These are phyloP conservation scores for Papiliotrema nemorosa DNA, from an alignment of 1,284 basidiomycete genomes.

Conservation along the genomic window DNA sequence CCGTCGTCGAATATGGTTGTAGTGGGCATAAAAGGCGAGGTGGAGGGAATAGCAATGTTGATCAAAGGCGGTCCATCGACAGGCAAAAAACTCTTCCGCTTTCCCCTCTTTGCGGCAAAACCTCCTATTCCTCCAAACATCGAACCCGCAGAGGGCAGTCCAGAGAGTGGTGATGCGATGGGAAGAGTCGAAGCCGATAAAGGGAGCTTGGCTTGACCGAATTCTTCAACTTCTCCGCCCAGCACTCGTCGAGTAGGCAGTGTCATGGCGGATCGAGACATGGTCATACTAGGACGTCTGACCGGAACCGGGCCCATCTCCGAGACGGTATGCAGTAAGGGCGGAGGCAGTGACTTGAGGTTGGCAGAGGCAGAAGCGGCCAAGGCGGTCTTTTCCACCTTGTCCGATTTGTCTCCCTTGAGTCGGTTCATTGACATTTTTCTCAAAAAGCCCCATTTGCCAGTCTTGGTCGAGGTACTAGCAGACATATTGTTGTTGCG, in stretches of 20 bases:
- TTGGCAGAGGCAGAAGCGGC: constrained; percentile 35
- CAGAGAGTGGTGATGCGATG: not conserved
- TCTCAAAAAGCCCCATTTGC: constrained; percentile 87
- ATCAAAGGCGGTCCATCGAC: constrained; percentile 58
- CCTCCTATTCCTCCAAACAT: constrained; percentile 8
- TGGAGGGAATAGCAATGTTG: constrained; percentile 56
- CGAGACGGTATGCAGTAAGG: constrained; percentile 28
- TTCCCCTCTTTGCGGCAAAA: constrained; percentile 38
- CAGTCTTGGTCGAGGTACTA: constrained; percentile 51
- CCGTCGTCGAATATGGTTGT: constrained; percentile 13
- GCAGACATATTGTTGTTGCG: constrained; percentile 9
- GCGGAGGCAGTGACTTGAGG: constrained; percentile 28
- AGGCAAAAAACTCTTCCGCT: constrained; percentile 79
- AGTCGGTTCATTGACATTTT: constrained; percentile 93
- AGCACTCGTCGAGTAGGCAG: constrained; percentile 18
- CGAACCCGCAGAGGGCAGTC: constrained; percentile 12
- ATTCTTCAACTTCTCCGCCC: constrained; percentile 18
- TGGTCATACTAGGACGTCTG: constrained; percentile 22
- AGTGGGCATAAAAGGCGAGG: constrained; percentile 59
- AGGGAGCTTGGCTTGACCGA: constrained; percentile 15
- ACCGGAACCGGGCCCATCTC: constrained; percentile 27
- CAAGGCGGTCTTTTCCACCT: constrained; percentile 21
- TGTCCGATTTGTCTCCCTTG: constrained; percentile 20
- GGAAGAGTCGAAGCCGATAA: constrained; percentile 12
- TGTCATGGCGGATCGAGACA: constrained; percentile 26